A percentile compares a stretch with the other conserved stretches of the same genome.
Evolutionary conservation across 805 yeast genomes (phyloP).

Genomic region (Barnettozyma siamensis): DNA sequence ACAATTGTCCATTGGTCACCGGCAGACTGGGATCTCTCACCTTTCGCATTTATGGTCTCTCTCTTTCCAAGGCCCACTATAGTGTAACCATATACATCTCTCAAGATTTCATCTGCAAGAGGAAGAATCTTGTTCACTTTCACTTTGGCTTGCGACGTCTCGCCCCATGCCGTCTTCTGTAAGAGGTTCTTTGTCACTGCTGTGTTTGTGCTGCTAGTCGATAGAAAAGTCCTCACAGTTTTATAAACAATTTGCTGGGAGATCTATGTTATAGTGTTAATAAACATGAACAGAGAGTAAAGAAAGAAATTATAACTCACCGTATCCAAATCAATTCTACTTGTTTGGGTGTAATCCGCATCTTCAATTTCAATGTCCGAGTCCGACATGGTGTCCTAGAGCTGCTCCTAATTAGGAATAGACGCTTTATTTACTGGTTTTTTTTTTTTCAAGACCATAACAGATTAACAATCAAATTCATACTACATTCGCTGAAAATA

Average conservation of each 20-base stretch:
- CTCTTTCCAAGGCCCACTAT: conserved; percentile 13
- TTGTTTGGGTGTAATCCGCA: no score
- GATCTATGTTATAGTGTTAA: background rate
- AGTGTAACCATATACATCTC: conserved; percentile 7
- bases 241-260: conserved; percentile 4
- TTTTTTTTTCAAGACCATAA: no score
- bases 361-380: no score
- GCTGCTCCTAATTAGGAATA: no score
- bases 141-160: conserved; percentile 2
- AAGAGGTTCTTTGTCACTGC: conserved; percentile 10
- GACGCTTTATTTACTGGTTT: no score
- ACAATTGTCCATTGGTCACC: conserved; percentile 16
- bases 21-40: conserved; percentile 7
- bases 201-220: conserved; percentile 9
- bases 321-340: no score
- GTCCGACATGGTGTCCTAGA: no score
- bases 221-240: conserved; percentile 9
- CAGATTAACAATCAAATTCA: no score
- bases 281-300: no score
- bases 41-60: conserved; percentile 7
- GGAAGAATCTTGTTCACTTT: conserved; percentile 4
- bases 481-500: no score
- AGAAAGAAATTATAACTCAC: no score
- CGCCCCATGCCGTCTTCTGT: conserved; percentile 13
- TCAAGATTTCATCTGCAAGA: conserved; percentile 6